Evolutionary conservation across 2,329 filamentous ascomycete species (phyloP).

Genomic region (Proliferodiscus dingleyae): DNA sequence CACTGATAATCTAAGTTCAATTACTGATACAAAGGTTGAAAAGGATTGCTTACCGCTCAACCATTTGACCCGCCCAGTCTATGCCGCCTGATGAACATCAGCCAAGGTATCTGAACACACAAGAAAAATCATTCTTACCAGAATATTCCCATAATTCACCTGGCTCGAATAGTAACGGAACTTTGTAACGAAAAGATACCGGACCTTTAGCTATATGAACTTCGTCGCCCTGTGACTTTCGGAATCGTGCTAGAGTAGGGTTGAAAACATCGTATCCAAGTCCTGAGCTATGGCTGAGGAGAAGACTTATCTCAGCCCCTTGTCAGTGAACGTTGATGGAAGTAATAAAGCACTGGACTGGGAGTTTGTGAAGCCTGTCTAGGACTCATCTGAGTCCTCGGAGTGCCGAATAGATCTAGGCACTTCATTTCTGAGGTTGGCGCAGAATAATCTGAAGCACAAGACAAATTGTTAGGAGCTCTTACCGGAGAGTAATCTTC

Average conservation of each 20-base stretch:
- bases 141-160: constrained; percentile 54
- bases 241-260: constrained; percentile 6
- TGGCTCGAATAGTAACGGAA: constrained; percentile 59
- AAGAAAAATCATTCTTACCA: constrained; percentile 15
- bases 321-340: not conserved
- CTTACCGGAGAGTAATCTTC: constrained; percentile 23
- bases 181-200: not conserved
- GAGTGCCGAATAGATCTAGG: too few species aligned
- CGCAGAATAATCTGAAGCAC: too few species aligned
- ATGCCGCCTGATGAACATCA: constrained; percentile 33
- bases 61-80: constrained; percentile 46
- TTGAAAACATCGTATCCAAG: constrained; percentile 17
- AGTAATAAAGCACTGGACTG: too few species aligned
- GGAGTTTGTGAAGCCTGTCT: too few species aligned
- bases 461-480: not conserved
- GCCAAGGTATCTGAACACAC: not conserved
- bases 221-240: constrained; percentile 10
- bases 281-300: constrained; percentile 24
- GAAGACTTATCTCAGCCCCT: constrained; percentile 4
- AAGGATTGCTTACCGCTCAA: constrained; percentile 1
- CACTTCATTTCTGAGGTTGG: too few species aligned
- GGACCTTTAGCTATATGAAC: not conserved
- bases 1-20: constrained; percentile 32
- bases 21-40: not conserved
- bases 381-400: too few species aligned